Evolutionary conservation across 2,329 filamentous ascomycete genomes (phyloP), one percentile per base, ranked within the genome.

Genomic region (Nemania diffusa): DNA sequence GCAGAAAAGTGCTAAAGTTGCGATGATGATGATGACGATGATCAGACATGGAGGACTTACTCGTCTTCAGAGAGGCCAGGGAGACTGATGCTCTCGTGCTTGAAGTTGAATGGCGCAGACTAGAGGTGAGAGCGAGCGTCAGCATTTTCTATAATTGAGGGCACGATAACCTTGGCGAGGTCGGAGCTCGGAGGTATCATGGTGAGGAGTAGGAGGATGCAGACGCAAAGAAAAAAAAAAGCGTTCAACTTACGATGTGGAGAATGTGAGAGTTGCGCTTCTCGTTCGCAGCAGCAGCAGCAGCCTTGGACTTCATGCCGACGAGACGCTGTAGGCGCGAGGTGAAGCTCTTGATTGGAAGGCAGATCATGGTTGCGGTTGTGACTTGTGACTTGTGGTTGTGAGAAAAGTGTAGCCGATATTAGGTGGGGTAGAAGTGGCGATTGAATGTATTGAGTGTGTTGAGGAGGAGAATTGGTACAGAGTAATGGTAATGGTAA

Each of bases 101-200:
- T 84, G 73, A 89, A 85, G 75, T 88, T 82, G 77, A 87, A 90
- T 0, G 87, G 87, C 9, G 83, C 83, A 57, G 86, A 88, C 87
- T 89, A 37, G 55, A 57, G 27, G 37, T 15, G 29, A 58, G 26
- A 63, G 20, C 26, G 46, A 32, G 22, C 52, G 57, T 69, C 51
- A 69, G 69, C 62, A 46, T 58, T 26, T 13, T 24, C 9, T 9
- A 40, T 20, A 27, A n/a, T 8, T 17, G 34, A 22, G 20, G 15
- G 44, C 17, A 34, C 24, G 34, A 34, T 17, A 27, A 15, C 24
- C 48, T 29, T 29, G 24, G 48, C 48, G n/a, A 15, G 7, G 3
- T 22, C 26, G 27, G 13, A n/a, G 40, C 29, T 29, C 34, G 40
- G n/a, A 58, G 13, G 52, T 5, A 46, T 22, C 9, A 46, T 27